Conservation (phyloP, 805 yeast genomes). For the Tetrapisispora pingtungensis region DNA sequence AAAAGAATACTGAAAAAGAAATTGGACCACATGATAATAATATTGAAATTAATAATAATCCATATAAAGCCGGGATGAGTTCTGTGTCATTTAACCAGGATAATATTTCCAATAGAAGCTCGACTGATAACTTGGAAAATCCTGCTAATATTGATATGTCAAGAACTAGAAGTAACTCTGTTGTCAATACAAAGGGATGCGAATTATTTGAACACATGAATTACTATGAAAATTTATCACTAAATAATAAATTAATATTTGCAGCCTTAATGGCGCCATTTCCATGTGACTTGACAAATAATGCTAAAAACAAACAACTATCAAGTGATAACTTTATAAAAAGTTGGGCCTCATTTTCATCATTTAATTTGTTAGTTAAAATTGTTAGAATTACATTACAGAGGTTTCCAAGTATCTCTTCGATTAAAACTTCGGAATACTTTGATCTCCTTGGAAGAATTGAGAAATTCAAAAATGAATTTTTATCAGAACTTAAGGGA, state of each 20-base stretch:
- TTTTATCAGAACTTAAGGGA: slow-evolving; percentile 5
- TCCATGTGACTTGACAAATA: slow-evolving; percentile 23
- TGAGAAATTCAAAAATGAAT: slow-evolving; percentile 11
- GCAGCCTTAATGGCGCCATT: slow-evolving; percentile 15
- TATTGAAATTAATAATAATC: neutral
- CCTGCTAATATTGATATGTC: neutral
- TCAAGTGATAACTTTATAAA: slow-evolving; percentile 8
- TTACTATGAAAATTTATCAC: slow-evolving; percentile 9
- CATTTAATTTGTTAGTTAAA: slow-evolving; percentile 14
- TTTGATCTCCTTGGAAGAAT: slow-evolving; percentile 11
- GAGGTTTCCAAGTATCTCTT: slow-evolving; percentile 19
- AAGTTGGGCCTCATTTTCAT: slow-evolving; percentile 21
- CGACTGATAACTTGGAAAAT: neutral
- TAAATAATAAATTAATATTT: slow-evolving; percentile 13
- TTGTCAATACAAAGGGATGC: slow-evolving; percentile 7
- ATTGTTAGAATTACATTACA: slow-evolving; percentile 13
- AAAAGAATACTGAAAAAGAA: neutral
- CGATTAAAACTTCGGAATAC: slow-evolving; percentile 20
- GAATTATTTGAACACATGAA: slow-evolving; percentile 22
- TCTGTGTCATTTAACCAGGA: neutral
- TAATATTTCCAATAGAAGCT: neutral
- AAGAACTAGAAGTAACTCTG: slow-evolving; percentile 1
- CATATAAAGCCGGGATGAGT: neutral
- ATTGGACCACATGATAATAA: neutral
- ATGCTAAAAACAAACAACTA: slow-evolving; percentile 15